Evolutionary conservation across 2,329 filamentous ascomycete genomes (phyloP), one percentile per base, ranked within the genome.

Genomic region (Tolypocladium cylindrosporum): DNA sequence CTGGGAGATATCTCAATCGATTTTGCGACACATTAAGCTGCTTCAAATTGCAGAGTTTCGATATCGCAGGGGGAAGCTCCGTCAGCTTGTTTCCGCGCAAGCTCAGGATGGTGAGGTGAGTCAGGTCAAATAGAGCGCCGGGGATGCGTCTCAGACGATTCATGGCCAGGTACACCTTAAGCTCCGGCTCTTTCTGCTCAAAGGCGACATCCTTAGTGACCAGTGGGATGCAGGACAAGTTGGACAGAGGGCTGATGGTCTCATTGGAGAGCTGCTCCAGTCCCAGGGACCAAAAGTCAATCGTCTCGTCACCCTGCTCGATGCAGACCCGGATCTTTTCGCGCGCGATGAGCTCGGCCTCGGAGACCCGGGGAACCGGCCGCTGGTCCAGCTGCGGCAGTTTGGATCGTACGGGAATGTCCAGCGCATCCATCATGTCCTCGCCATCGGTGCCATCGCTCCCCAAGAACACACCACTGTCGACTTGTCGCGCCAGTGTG

Each of bases 391-490:
- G 65, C 57, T 74, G 74, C 0, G 74, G 73, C 19, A 79, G 64
- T 57, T 67, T 74, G 40, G 73, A 62, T 58, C 69, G 68, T 6
- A 66, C 60, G 31, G 70, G 64, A n/a, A 65, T 55, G 34, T 70
- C 68, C 11, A 74, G 60, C 3, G 62, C 63, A 4, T 74, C 73
- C 54, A 70, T 58, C 31, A 68, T 57, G 36, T 76, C 75, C 31
- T 77, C 75, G 19, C 73, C 71, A 55, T 82, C 79, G 13, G 75
- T 72, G 39, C 67, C 71, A 59, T 88, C 86, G 61, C 83, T 87
- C 4, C 79, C 83, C 74, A 90, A 79, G 72, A 80, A 90, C 3
- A 91, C 80, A 55, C 85, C 86, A 68, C 86, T 89, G 70, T 90
- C 88, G 58, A 81, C 73, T 62, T 87, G 82, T 55, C 84, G 77